These are phyloP conservation scores for Solanum megistacrolobum DNA, from an alignment of 257 asterid genomes.

Conservation along the genomic window DNA sequence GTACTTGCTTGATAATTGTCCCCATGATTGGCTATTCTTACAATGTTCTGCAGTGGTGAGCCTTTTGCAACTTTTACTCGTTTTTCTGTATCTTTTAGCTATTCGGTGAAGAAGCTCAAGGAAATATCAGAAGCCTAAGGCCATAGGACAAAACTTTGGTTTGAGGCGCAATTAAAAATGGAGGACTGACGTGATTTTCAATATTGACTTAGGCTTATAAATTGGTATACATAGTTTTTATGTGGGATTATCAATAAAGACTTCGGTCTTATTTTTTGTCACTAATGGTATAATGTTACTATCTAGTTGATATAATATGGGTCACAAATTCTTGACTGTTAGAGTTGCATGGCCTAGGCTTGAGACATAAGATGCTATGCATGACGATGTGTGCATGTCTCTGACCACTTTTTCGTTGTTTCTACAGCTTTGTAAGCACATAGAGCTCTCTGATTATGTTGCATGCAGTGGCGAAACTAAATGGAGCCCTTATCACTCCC, in stretches of 20 bases:
- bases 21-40: slow-evolving; percentile 97
- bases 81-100: neutral
- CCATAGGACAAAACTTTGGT: neutral
- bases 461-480: neutral
- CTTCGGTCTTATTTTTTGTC: neutral
- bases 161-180: neutral
- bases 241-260: neutral
- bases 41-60: slow-evolving; percentile 94
- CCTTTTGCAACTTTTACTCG: slow-evolving; percentile 4
- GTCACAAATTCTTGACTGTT: neutral
- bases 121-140: neutral
- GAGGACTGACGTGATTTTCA: neutral
- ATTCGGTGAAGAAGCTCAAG: neutral
- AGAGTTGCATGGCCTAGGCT: neutral
- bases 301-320: neutral
- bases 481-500: neutral
- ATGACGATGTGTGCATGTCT: neutral
- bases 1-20: slow-evolving; percentile 76
- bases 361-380: neutral
- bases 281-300: neutral
- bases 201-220: neutral
- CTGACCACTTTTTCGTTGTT: neutral
- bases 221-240: neutral
- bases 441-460: neutral
- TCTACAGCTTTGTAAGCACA: neutral